Evolutionary conservation across 2,329 filamentous ascomycete genomes (phyloP).

Genomic region (Emericellopsis atlantica): DNA sequence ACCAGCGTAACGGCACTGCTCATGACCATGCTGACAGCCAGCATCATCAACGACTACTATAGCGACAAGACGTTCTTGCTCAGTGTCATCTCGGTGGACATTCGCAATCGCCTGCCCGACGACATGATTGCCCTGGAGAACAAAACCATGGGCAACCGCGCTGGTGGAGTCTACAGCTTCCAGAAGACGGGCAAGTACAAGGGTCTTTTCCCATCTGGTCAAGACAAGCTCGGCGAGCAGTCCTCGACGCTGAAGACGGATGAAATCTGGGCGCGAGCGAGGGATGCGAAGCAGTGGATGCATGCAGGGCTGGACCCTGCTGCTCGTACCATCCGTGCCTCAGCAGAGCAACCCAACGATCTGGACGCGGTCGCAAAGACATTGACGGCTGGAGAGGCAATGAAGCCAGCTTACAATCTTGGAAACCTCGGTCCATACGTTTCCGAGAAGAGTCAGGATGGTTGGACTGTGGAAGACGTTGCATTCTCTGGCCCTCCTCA

Average conservation of each 20-base stretch:
- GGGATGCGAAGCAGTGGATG: neutral
- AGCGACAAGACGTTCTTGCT: neutral
- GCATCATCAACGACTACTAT: neutral
- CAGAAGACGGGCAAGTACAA: neutral
- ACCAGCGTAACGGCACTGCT: neutral
- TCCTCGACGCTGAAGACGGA: neutral
- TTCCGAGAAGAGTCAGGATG: neutral
- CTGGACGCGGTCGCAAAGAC: neutral
- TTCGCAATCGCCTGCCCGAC: neutral
- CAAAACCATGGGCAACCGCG: neutral
- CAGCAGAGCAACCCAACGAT: neutral
- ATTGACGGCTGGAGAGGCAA: neutral
- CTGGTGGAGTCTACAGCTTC: neutral
- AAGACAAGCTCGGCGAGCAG: neutral
- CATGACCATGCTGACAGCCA: neutral
- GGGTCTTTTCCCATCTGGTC: neutral
- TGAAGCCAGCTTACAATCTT: neutral
- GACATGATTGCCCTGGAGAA: neutral
- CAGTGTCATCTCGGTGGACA: neutral
- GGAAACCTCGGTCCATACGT: neutral
- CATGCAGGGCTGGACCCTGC: constrained; percentile 4
- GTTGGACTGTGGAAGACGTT: neutral
- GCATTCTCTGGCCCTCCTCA: neutral
- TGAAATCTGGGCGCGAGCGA: neutral
- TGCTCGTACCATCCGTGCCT: neutral